Conservation (phyloP, 768 basidiomycete species). For the Tulasnella sp. region DNA sequence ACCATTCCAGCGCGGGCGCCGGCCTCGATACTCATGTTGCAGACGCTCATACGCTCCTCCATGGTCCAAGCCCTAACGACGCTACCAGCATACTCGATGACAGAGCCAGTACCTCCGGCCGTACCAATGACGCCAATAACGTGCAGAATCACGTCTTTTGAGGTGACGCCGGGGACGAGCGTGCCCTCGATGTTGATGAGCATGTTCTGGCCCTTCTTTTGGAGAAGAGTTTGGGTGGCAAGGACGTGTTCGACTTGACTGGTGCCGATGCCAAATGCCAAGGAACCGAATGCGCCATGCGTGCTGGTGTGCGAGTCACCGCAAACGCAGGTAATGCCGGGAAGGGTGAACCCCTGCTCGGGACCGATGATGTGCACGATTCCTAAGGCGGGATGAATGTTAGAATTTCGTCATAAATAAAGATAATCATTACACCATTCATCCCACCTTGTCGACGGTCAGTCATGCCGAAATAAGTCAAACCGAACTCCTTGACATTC, state of each 20-base stretch:
- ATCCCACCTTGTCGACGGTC: slow-evolving; percentile 79
- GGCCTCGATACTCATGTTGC: slow-evolving; percentile 96
- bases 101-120: slow-evolving; percentile 89
- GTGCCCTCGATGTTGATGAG: slow-evolving; percentile 84
- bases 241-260: slow-evolving; percentile 95
- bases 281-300: slow-evolving; percentile 89
- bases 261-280: slow-evolving; percentile 92
- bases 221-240: slow-evolving; percentile 86
- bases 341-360: slow-evolving; percentile 89
- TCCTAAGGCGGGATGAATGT: slow-evolving; percentile 47
- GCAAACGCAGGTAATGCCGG: slow-evolving; percentile 82
- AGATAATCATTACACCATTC: not conserved
- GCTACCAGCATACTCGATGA: slow-evolving; percentile 91
- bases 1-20: slow-evolving; percentile 94
- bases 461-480: slow-evolving; percentile 90
- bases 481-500: slow-evolving; percentile 87
- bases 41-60: slow-evolving; percentile 89
- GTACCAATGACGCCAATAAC: slow-evolving; percentile 91
- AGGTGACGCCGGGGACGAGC: slow-evolving; percentile 77
- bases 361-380: slow-evolving; percentile 91
- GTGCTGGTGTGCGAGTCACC: slow-evolving; percentile 95
- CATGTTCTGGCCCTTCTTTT: slow-evolving; percentile 91
- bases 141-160: slow-evolving; percentile 89
- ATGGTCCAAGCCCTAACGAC: slow-evolving; percentile 83
- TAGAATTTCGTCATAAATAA: not conserved